phyloP scores from a whole-genome alignment of 2,329 filamentous ascomycete species.

The Rhexocercosporidium sp. region DNA sequence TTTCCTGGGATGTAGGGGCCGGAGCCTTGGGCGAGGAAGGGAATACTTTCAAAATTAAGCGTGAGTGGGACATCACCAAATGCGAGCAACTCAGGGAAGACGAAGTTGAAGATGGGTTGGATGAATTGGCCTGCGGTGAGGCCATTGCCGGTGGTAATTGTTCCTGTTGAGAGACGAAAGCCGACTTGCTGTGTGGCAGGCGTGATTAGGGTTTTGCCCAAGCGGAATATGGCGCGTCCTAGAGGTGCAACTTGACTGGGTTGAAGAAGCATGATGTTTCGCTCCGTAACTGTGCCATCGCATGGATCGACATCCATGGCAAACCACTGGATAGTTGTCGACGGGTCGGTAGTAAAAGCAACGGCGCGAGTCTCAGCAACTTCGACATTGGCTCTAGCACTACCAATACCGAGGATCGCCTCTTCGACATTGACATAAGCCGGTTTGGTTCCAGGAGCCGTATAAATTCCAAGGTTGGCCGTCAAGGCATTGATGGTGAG shows the following conservation, averaged over 20 bases:
- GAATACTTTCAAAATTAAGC: constrained; percentile 45
- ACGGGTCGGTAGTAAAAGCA: constrained; percentile 42
- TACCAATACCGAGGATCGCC: constrained; percentile 45
- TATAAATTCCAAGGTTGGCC: constrained; percentile 47
- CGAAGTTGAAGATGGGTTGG: constrained; percentile 48
- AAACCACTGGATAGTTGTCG: constrained; percentile 35
- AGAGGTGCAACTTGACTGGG: constrained; percentile 42
- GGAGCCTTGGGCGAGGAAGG: constrained; percentile 41
- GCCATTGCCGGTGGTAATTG: constrained; percentile 44
- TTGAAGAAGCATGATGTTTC: constrained; percentile 39
- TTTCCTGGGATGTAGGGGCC: constrained; percentile 38
- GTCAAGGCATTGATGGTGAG: constrained; percentile 45
- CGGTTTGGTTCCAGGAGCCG: constrained; percentile 40
- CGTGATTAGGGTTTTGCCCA: constrained; percentile 40
- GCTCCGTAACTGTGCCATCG: constrained; percentile 46
- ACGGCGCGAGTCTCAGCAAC: constrained; percentile 42
- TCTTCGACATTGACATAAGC: constrained; percentile 50
- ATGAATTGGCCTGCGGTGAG: constrained; percentile 49
- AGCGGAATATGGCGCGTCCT: constrained; percentile 46
- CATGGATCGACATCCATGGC: constrained; percentile 51
- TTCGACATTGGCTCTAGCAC: constrained; percentile 40
- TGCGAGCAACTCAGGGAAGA: constrained; percentile 48
- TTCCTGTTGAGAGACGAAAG: constrained; percentile 42
- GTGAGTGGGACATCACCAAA: constrained; percentile 43
- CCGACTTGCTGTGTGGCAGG: constrained; percentile 45